Percentiles rank a stretch among this genome's conserved stretches.
phyloP scores from a whole-genome alignment of 345 rosid species.

The Luvunga scandens region DNA sequence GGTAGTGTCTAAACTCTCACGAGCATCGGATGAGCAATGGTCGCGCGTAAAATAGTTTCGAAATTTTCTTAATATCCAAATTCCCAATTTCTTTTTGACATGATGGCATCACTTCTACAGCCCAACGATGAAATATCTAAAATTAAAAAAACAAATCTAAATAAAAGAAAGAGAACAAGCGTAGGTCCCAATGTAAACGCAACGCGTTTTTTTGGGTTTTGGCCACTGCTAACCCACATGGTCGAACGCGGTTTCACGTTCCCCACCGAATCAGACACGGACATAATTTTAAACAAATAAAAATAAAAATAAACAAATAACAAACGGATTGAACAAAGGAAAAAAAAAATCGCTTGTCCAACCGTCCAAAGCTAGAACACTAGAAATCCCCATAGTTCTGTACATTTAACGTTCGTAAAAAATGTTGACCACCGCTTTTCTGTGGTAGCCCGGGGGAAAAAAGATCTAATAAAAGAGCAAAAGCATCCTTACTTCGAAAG shows the following conservation, averaged over 20 bases:
- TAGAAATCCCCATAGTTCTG: not conserved
- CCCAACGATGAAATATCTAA: too few relatives aligned
- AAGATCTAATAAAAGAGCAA: too few relatives aligned
- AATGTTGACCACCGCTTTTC: not conserved
- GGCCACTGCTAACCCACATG: conserved; percentile 10
- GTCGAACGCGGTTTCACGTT: conserved; percentile 1
- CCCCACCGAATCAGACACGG: not conserved
- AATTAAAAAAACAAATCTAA: not conserved
- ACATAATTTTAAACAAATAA: not conserved
- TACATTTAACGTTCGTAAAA: not conserved
- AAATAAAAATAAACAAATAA: not conserved
- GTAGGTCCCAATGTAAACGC: not conserved
- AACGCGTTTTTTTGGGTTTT: not conserved
- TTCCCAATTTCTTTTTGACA: too few relatives aligned
- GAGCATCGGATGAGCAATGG: too few relatives aligned
- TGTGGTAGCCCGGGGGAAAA: too few relatives aligned
- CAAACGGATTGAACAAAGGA: not conserved
- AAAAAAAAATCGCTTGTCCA: too few relatives aligned
- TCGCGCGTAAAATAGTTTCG: too few relatives aligned
- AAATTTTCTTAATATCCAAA: too few relatives aligned
- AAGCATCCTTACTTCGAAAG: too few relatives aligned
- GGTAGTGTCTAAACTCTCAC: too few relatives aligned
- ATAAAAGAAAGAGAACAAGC: not conserved
- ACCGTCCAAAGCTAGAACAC: too few relatives aligned
- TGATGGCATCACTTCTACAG: too few relatives aligned